These are phyloP conservation scores for Vicia sativa DNA, from an alignment of 306 rosid species.

Conservation along the genomic window DNA sequence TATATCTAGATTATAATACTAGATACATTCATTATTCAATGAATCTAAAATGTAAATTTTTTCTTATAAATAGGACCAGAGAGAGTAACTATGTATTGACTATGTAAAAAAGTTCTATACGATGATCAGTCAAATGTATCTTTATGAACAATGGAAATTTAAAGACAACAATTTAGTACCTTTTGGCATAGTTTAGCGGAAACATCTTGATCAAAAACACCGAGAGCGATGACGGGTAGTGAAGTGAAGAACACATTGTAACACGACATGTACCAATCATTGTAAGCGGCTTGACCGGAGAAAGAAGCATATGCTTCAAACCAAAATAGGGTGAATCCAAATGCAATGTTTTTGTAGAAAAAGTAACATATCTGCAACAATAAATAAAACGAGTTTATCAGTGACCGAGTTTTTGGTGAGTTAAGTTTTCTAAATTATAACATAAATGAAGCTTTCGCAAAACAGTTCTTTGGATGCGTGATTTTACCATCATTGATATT, in stretches of 20 bases:
- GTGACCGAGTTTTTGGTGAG: neutral
- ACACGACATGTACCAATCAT: constrained; percentile 93
- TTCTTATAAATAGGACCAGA: too few relatives aligned
- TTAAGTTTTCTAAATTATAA: constrained; percentile 10
- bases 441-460: constrained; percentile 15
- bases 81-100: too few relatives aligned
- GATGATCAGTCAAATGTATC: neutral
- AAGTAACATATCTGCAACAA: constrained; percentile 89
- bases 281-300: constrained; percentile 81
- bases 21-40: too few relatives aligned
- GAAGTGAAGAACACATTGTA: constrained; percentile 96
- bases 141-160: neutral
- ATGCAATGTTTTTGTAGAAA: constrained; percentile 88
- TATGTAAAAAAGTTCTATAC: neutral
- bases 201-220: constrained; percentile 93
- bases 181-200: constrained; percentile 76
- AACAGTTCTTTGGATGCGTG: constrained; percentile 18
- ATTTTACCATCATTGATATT: constrained; percentile 89
- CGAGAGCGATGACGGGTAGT: constrained; percentile 85
- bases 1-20: too few relatives aligned
- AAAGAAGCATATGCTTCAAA: constrained; percentile 84
- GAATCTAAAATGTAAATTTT: too few relatives aligned
- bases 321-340: constrained; percentile 92
- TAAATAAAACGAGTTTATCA: constrained; percentile 28
- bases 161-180: constrained; percentile 49